Base-by-base conservation (phyloP, 176 grass and related monocot genomes). In the Themeda triandra region DNA sequence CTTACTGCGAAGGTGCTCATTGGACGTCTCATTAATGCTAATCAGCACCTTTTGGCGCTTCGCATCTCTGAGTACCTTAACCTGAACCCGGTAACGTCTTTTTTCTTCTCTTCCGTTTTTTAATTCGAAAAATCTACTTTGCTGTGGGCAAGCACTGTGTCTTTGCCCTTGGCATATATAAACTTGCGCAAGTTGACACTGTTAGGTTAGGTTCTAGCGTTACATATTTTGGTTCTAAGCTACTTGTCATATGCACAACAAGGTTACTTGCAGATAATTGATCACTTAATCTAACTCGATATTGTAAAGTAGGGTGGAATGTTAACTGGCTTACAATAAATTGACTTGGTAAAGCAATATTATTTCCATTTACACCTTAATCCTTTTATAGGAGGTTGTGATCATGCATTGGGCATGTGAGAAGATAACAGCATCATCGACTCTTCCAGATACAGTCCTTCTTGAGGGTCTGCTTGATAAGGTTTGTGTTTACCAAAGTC, bases 351-450 rank as follows among this genome's bases (percentile, higher is more conserved):
- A 58, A 63, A 83, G 28, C 63, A 60, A 71, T 82, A 79, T 53
- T 24, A 77, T 48, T 85, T 62, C 44, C 21, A 41, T 93, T 88
- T 91, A 76, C n/a, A 27, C 53, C 79, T 73, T 15, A 83, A 89
- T 77, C 75, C 30, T 79, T 86, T 76, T 78, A 28, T 86, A 98
- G 96, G 93, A 98, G 91, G 93, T 98, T 78, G 96, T 95, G 76
- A 92, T 95, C 72, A 98, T 98, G 96, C 93, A 98, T 85, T 98
- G 96, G 96, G 93, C 93, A 79, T 98, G 91, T 70, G 84, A 92
- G 81, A 98, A 98, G 88, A 98, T 98, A 82, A 90, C 96, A 58
- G 93, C 87, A 77, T 98, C 96, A 85, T 31, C 86, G 75, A 80
- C 87, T 87, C 86, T 89, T 84, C 93, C 89, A 86, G 96, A 98